Evolutionary conservation across 495 filamentous ascomycete genomes (phyloP).

Genomic region (Aspergillus hancockii): DNA sequence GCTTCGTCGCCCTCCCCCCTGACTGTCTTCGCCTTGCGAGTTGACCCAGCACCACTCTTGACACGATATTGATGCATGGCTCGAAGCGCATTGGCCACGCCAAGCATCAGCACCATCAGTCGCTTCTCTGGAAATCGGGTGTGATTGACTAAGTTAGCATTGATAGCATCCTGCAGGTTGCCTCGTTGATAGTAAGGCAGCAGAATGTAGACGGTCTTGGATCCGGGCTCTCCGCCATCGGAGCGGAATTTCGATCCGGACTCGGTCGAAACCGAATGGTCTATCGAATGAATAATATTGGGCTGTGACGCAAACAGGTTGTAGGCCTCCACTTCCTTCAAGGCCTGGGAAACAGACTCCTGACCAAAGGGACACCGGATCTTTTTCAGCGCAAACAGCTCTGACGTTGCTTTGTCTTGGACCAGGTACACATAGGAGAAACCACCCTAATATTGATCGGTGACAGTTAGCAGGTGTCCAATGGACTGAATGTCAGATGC

Average conservation of each 20-base stretch:
- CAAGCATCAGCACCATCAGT: constrained; percentile 87
- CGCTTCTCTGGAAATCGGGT: constrained; percentile 86
- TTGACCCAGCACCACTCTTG: constrained; percentile 51
- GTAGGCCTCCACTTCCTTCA: constrained; percentile 97
- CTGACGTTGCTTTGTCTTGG: constrained; percentile 76
- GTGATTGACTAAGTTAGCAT: constrained; percentile 96
- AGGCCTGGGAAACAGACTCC: constrained; percentile 88
- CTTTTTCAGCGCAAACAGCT: constrained; percentile 94
- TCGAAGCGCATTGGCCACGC: constrained; percentile 83
- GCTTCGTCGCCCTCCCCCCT: constrained; percentile 59
- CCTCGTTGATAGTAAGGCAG: constrained; percentile 93
- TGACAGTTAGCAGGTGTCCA: constrained; percentile 9
- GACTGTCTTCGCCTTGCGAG: constrained; percentile 62
- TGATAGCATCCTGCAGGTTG: constrained; percentile 97
- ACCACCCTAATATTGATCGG: constrained; percentile 63
- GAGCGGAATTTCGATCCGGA: constrained; percentile 59
- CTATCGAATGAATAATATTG: constrained; percentile 88
- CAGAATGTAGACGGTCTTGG: constrained; percentile 94
- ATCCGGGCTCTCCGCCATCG: constrained; percentile 57
- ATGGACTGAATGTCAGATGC: background rate
- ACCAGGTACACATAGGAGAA: constrained; percentile 99
- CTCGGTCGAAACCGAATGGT: constrained; percentile 72
- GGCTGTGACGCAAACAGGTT: constrained; percentile 77
- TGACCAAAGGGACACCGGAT: constrained; percentile 97
- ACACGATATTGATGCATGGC: constrained; percentile 89